A percentile compares a stretch with the other conserved stretches of the same genome.
phyloP scores from a whole-genome alignment of 208 protist species.

The Kentomonas sorsogonicus region DNA sequence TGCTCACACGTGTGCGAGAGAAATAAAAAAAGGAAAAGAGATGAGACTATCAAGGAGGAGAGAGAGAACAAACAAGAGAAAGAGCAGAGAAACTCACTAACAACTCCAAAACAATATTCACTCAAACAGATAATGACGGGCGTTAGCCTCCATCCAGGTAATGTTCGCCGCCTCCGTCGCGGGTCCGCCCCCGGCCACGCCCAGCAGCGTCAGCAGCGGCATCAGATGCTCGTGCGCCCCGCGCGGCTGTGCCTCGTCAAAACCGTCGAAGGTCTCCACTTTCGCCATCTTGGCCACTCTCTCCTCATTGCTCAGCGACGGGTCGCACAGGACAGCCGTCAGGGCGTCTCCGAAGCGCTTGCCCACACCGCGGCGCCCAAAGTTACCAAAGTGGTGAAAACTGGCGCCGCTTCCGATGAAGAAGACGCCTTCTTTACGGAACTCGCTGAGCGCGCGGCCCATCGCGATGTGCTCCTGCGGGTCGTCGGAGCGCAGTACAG shows the following conservation, averaged over 20 bases:
- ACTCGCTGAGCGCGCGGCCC: conserved; percentile 52
- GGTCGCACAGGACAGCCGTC: conserved; percentile 24
- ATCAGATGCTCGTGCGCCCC: conserved; percentile 79
- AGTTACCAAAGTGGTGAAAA: conserved; percentile 75
- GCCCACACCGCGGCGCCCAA: conserved; percentile 22
- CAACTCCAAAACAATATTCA: background rate
- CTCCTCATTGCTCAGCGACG: conserved; percentile 17
- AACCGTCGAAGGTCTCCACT: conserved; percentile 42
- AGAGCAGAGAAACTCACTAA: background rate
- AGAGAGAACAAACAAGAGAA: background rate
- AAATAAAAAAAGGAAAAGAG: conserved; percentile 4
- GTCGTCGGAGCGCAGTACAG: conserved; percentile 48
- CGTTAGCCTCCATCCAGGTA: conserved; percentile 26
- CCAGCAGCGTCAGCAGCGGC: conserved; percentile 65
- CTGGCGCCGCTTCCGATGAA: conserved; percentile 76
- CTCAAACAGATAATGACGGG: conserved; percentile 43
- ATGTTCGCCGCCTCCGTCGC: conserved; percentile 43
- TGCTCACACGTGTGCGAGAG: too few species aligned
- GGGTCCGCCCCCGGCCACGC: conserved; percentile 22
- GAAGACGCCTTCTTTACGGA: conserved; percentile 71
- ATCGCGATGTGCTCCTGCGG: conserved; percentile 57
- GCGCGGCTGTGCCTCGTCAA: conserved; percentile 53
- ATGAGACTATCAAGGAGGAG: background rate
- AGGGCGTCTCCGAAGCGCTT: conserved; percentile 56
- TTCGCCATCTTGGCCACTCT: conserved; percentile 32